Conservation (phyloP, 495 filamentous ascomycete genomes). For the Penicillium roqueforti region DNA sequence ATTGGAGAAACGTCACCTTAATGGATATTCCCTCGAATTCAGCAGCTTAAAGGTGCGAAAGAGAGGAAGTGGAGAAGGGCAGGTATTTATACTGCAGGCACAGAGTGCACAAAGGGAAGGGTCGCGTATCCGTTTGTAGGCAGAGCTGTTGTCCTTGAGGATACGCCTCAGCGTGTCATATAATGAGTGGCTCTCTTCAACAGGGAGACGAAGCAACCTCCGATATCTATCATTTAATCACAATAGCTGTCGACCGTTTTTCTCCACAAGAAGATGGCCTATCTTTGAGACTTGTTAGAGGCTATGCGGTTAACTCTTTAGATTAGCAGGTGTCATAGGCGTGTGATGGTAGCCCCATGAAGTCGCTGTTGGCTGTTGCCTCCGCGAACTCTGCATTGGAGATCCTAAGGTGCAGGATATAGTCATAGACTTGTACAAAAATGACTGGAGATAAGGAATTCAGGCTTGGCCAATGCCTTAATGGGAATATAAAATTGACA, state of each 20-base stretch:
- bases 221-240: not conserved
- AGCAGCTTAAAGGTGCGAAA: not conserved
- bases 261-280: not conserved
- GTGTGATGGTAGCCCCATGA: not conserved
- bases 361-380: not conserved
- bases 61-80: not conserved
- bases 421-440: not conserved
- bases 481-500: not conserved
- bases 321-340: not conserved
- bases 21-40: not conserved
- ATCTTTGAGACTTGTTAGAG: not conserved
- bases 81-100: not conserved
- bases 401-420: not conserved
- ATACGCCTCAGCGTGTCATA: not conserved
- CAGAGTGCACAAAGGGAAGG: not conserved
- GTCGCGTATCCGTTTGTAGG: not conserved
- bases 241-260: not conserved
- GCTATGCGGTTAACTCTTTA: not conserved
- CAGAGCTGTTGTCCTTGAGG: not conserved
- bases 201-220: not conserved
- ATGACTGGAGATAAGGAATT: not conserved
- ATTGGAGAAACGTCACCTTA: not conserved
- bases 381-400: not conserved
- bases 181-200: not conserved
- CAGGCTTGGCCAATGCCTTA: not conserved